Evolutionary conservation across 176 grass and related monocot genomes (phyloP).

Genomic region (Alloteropsis semialata): DNA sequence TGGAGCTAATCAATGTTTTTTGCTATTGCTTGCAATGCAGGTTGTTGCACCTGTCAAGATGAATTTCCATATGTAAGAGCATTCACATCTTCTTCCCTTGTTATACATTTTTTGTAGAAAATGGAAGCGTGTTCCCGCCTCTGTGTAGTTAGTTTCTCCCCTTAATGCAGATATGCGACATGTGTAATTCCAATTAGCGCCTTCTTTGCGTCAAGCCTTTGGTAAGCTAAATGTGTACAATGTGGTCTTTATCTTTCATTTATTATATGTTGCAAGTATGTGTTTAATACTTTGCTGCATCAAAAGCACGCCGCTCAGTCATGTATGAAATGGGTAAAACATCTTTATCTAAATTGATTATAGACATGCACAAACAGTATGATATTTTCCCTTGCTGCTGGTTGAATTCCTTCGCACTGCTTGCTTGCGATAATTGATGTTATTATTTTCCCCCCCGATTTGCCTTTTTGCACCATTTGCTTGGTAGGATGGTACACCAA

Average conservation of each 20-base stretch:
- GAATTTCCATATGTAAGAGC: conserved; percentile 98
- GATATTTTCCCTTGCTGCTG: not conserved
- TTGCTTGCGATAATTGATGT: conserved; percentile 6
- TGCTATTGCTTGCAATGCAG: conserved; percentile 50
- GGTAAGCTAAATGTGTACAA: conserved; percentile 52
- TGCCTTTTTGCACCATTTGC: conserved; percentile 16
- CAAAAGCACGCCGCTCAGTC: not conserved
- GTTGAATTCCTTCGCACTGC: not conserved
- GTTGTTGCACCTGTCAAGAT: conserved; percentile 98
- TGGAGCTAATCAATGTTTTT: conserved; percentile 25
- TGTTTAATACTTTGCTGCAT: conserved; percentile 16
- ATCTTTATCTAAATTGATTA: conserved; percentile 11
- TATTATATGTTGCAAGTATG: not conserved
- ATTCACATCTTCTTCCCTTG: conserved; percentile 27
- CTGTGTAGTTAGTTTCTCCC: conserved; percentile 25
- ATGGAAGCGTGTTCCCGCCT: no score
- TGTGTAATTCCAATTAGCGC: conserved; percentile 99
- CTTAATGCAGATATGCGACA: conserved; percentile 83
- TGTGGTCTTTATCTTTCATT: conserved; percentile 9
- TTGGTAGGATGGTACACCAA: not conserved
- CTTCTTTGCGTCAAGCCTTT: conserved; percentile 97
- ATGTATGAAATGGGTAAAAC: conserved; percentile 18
- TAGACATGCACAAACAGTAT: conserved; percentile 12
- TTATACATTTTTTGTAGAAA: no score
- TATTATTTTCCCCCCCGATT: not conserved